Evolutionary conservation across 192 early-diverging fungal species (phyloP), one percentile per base, ranked within the genome.

Genomic region (Entomortierella beljakovae): DNA sequence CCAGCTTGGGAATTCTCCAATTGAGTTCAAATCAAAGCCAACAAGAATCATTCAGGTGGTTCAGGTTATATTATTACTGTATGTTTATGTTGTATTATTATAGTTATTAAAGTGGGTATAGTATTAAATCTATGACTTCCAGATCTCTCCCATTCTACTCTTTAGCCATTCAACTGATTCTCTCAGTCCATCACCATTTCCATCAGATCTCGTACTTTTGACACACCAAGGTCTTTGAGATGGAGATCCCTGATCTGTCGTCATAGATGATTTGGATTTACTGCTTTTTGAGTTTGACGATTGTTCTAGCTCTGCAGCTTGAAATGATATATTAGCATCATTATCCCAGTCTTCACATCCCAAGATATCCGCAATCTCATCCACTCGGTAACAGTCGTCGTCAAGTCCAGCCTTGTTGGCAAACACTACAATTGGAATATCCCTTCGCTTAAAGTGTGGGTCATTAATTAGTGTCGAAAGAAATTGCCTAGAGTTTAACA

Each of bases 131-230:
- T 46, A 46, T 11, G 15, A 11, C 43, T 46, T 57, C 75, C 75
- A 79, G 23, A 64, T 35, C 22, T 79, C 75, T 23, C 67, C 62
- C 75, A 79, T 79, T 0, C 75, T 66, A 29, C 75, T 70, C 57
- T 79, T 79, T 29, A 79, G 75, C 75, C 75, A 79, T 18, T 70
- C 75, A 1, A 79, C 68, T 2, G 75, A 79, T 22, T 79, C 75
- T 29, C 62, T 43, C 15, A 79, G 38, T 7, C 75, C 75, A 3
- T 79, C 75, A 2, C 75, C 75, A 2, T 62, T 51, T 13, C 67
- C 67, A 61, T 79, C 75, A 4, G 67, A 22, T 1, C 68, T 68
- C 4, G 75, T 79, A 34, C 75, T 79, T 62, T 79, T 79, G 54
- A 79, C 75, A 62, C 75, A 79, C 75, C 75, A 79, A 3, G 75